Evolutionary conservation across 225 moss, liverwort and hornwort genomes (phyloP), one percentile per base, ranked within the genome.

Genomic region (Anthoceros angustus): DNA sequence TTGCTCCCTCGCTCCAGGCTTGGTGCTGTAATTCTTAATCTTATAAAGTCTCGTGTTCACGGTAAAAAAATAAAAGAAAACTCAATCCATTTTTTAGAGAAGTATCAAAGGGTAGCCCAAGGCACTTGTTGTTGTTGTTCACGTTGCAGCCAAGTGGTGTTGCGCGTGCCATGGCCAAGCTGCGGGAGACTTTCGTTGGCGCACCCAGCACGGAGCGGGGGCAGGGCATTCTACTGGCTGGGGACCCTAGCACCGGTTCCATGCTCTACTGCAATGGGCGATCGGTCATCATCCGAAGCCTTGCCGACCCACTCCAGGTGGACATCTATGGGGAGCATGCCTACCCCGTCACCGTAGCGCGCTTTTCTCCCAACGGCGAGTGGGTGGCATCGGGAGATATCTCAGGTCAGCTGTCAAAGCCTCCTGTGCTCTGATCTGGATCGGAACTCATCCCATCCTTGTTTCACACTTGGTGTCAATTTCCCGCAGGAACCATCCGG

Each of bases 311-410:
- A 42, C 66, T 81, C 63, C 76, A 83, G 49, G 70, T 98, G 38
- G 84, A 89, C 45, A 86, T 98, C 10, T 92, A 98, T 24, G 88
- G 92, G 42, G 95, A 98, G 71, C 95, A 98, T 75, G 86, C 88
- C 61, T 98, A 89, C 69, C 77, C 84, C 9, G 92, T 80, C 26
- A 98, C 95, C 0, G 95, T 98, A 62, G 92, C 88, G 25, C 76
- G 92, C 32, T 91, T 88, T 72, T 88, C 91, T 42, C 95, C 95
- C 9, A 98, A 87, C 46, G 95, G 95, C 39, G 84, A 98, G 69
- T 98, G 95, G 95, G 73, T 98, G n/a, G 95, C 95, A 16, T 98
- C 95, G 2, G 95, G 88, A n/a, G 95, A 98, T 72, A 82, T 83
- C 64, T 87, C 95, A 41, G 95, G 55, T 55, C 18, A 2, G 6